Base-by-base conservation (phyloP, 2,329 filamentous ascomycete genomes). In the Fusarium chuoi region DNA sequence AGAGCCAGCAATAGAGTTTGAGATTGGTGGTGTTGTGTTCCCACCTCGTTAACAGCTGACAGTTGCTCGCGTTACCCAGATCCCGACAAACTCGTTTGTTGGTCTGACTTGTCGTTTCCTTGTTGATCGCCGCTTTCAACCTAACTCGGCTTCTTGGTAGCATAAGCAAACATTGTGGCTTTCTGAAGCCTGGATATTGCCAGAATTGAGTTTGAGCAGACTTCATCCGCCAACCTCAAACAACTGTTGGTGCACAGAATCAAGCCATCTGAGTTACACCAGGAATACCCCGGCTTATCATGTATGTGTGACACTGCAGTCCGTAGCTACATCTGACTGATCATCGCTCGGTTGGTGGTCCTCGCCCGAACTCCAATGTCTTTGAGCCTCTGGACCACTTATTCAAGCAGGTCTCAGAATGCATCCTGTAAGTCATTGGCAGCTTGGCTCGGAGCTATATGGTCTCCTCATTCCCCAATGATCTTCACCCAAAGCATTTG, bases 1-100 rank as follows among this genome's bases (percentile, higher is more conserved):
- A 44, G 22, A 22, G 24, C 28, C 51, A 42, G 52, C 30, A 38
- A 65, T 70, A 58, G 41, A 55, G 65, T 70, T 70, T 65, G 59
- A 24, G 14, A 24, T 52, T 69, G 24, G 45, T 69, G 58, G 65
- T 64, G 39, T 57, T 57, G 35, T 36, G 51, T 39, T 59, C 30
- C 42, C 57, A 69, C 60, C 39, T 51, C 24, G 15, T 26, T 55
- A 35, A 46, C 66, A 56, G 48, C 61, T 52, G 55, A 44, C 39
- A 67, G 45, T 65, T 65, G 65, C 52, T 54, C 36, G 42, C 45
- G 46, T 59, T 54, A 65, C 51, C 18, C n/a, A 36, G 49, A 20
- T 24, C 30, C 33, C 48, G 28, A 45, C 36, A 26, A 22, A 33
- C 24, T 46, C 44, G 35, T 51, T 26, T 46, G 42, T 46, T 63